Evolutionary conservation across 2,329 filamentous ascomycete genomes (phyloP).

Genomic region (Diaporthe longicolla): DNA sequence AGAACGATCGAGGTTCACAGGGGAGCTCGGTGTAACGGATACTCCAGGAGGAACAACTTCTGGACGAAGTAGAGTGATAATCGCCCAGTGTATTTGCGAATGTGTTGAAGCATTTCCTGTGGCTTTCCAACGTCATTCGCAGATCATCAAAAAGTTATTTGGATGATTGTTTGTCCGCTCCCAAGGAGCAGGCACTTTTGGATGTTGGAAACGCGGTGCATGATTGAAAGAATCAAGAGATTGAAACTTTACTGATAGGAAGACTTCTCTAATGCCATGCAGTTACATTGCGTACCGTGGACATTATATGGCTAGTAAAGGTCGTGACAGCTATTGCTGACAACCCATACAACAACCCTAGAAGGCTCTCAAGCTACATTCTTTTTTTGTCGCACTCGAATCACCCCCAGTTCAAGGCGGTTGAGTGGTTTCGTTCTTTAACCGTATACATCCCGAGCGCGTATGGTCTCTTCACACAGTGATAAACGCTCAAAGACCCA

Average conservation of each 20-base stretch:
- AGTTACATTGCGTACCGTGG: no score
- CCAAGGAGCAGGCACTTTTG: background rate
- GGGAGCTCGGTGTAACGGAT: background rate
- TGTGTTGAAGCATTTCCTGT: rapidly evolving
- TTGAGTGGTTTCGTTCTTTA: no score
- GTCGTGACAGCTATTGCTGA: no score
- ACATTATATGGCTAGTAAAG: background rate
- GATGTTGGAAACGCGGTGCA: background rate
- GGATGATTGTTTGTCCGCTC: no score
- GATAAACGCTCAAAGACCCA: no score
- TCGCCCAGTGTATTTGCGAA: background rate
- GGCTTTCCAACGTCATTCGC: background rate
- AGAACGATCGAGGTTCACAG: background rate
- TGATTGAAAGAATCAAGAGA: no score
- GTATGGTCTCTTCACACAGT: no score
- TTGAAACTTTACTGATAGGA: no score
- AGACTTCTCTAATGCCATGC: background rate
- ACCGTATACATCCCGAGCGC: no score
- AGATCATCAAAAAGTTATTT: background rate
- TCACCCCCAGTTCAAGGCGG: background rate
- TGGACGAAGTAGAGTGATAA: background rate
- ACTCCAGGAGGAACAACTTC: background rate
- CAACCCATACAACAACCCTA: background rate
- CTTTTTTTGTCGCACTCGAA: background rate
- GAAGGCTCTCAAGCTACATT: no score